A percentile compares a stretch with the other conserved stretches of the same genome.
Evolutionary conservation across 1,284 basidiomycete species (phyloP).

Genomic region (Rhodotorula sp.): DNA sequence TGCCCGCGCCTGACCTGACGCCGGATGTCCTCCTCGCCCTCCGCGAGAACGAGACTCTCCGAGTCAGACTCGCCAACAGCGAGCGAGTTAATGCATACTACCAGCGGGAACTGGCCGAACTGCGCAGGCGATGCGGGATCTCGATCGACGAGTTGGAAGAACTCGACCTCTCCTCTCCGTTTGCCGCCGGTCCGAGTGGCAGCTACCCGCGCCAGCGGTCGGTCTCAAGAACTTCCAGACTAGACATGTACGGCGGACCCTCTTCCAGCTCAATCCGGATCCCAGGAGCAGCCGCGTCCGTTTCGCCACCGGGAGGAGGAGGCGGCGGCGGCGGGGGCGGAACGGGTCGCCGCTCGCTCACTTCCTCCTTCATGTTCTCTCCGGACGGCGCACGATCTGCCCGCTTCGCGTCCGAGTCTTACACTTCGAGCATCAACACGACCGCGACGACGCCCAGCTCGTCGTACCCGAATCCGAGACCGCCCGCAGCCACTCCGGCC

Average conservation of each 20-base stretch:
- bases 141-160: constrained; percentile 29
- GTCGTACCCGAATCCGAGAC: constrained; percentile 21
- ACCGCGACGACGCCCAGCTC: constrained; percentile 23
- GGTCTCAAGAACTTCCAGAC: neutral
- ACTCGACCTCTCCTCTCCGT: constrained; percentile 8
- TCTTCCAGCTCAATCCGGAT: constrained; percentile 24
- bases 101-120: constrained; percentile 29
- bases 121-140: constrained; percentile 22
- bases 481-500: constrained; percentile 21
- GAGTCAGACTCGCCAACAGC: constrained; percentile 23
- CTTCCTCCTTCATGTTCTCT: constrained; percentile 17
- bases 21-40: constrained; percentile 17
- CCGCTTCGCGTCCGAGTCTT: constrained; percentile 9
- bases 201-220: neutral
- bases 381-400: constrained; percentile 1
- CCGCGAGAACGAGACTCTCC: constrained; percentile 27
- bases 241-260: neutral
- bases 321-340: neutral
- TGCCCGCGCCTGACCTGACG: neutral
- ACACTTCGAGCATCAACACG: constrained; percentile 31
- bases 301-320: constrained; percentile 15
- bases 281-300: constrained; percentile 19
- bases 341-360: constrained; percentile 6
- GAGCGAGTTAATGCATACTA: constrained; percentile 32
- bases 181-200: neutral